Conservation (phyloP, 2,329 filamentous ascomycete genomes). For the Pseudocercospora pini-densiflorae region DNA sequence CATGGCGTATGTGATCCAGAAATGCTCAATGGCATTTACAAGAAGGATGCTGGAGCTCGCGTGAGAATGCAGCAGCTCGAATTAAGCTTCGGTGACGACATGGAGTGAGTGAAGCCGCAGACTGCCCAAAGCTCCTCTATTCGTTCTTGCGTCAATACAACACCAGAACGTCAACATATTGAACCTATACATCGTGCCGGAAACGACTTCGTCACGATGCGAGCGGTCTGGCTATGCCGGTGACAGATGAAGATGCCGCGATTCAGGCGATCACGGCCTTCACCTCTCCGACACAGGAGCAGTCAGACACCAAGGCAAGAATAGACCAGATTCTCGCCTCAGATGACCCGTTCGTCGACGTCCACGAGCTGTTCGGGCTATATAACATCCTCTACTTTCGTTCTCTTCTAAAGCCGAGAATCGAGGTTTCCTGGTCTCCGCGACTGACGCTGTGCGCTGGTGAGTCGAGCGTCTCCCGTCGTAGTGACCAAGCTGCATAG, state of each 20-base stretch:
- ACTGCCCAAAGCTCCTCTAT: not conserved
- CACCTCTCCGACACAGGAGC: slow-evolving; percentile 39
- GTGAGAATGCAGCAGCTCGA: not conserved
- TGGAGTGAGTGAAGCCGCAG: slow-evolving; percentile 2
- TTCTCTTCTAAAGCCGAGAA: slow-evolving; percentile 43
- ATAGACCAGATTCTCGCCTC: slow-evolving; percentile 45
- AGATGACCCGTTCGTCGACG: slow-evolving; percentile 46
- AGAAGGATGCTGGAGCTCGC: slow-evolving; percentile 2
- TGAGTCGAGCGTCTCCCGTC: not conserved
- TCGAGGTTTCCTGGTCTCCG: slow-evolving; percentile 51
- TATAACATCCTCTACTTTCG: slow-evolving; percentile 52
- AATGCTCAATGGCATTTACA: not conserved
- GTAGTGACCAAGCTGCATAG: too few species aligned
- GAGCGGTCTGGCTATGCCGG: slow-evolving; percentile 36
- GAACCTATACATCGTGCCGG: not conserved
- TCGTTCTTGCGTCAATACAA: too few species aligned
- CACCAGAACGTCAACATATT: not conserved
- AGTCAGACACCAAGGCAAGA: slow-evolving; percentile 39
- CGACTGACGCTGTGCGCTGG: slow-evolving; percentile 51
- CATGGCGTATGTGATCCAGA: slow-evolving; percentile 6
- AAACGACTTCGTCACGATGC: too few species aligned
- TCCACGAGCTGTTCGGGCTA: slow-evolving; percentile 46
- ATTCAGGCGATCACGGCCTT: slow-evolving; percentile 45
- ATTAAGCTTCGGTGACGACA: slow-evolving; percentile 1
- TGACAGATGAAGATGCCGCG: slow-evolving; percentile 49